Evolutionary conservation across 345 rosid species (phyloP).

Genomic region (Eutrema yunnanense): DNA sequence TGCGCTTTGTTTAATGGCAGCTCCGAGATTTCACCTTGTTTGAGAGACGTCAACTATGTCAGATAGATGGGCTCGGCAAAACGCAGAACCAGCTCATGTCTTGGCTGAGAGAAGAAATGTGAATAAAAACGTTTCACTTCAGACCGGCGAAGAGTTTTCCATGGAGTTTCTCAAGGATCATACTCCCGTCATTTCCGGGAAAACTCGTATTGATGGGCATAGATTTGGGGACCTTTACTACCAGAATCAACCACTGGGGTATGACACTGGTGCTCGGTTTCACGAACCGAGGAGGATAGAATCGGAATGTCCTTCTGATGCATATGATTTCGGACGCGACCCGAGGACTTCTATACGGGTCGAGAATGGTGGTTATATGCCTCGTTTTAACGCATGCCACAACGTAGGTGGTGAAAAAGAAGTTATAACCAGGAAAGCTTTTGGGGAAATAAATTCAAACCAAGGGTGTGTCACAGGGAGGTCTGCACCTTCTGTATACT

Average conservation of each 20-base stretch:
- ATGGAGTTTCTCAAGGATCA: constrained; percentile 56
- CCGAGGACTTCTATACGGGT: constrained; percentile 31
- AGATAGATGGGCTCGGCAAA: constrained; percentile 32
- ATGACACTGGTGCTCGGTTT: constrained; percentile 39
- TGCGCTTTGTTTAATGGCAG: constrained; percentile 3
- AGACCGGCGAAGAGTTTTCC: constrained; percentile 62
- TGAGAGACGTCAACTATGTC: constrained; percentile 31
- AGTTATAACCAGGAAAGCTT: constrained; percentile 34
- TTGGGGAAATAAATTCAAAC: constrained; percentile 37
- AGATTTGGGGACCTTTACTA: constrained; percentile 27
- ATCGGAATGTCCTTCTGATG: constrained; percentile 45
- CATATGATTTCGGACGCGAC: constrained; percentile 38
- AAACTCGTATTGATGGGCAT: constrained; percentile 21
- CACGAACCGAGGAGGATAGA: constrained; percentile 52
- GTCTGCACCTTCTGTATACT: constrained; percentile 15
- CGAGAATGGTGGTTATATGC: constrained; percentile 37
- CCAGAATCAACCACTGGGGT: constrained; percentile 36
- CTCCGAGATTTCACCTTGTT: constrained; percentile 16
- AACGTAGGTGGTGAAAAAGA: constrained; percentile 34
- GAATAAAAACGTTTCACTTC: constrained; percentile 45
- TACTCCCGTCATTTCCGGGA: constrained; percentile 8
- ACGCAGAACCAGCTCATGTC: constrained; percentile 7
- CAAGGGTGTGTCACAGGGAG: constrained; percentile 28
- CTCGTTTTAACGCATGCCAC: constrained; percentile 31
- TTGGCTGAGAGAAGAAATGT: constrained; percentile 25